phyloP scores from a whole-genome alignment of 2,329 filamentous ascomycete species.

The Fusarium coicis region DNA sequence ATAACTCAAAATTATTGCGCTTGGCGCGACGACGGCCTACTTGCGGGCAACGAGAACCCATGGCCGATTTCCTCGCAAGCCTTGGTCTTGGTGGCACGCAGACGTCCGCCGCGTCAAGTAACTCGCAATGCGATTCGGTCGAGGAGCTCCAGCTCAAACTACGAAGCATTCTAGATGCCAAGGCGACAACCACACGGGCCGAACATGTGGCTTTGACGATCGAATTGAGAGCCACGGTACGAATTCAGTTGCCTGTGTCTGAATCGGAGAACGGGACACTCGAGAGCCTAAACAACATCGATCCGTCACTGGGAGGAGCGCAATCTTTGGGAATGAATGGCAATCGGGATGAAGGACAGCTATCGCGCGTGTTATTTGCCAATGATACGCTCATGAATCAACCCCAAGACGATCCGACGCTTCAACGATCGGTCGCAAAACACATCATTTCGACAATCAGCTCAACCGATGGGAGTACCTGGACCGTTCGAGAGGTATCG shows the following conservation, averaged over 20 bases:
- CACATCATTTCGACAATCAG: constrained; percentile 58
- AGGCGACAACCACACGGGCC: constrained; percentile 59
- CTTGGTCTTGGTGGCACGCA: constrained; percentile 47
- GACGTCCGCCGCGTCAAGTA: constrained; percentile 31
- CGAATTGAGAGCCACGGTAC: constrained; percentile 57
- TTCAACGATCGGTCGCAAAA: constrained; percentile 62
- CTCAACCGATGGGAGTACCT: constrained; percentile 59
- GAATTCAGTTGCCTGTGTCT: constrained; percentile 55
- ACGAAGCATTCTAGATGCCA: constrained; percentile 53
- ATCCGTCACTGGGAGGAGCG: constrained; percentile 49
- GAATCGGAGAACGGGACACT: constrained; percentile 51
- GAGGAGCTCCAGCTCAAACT: constrained; percentile 62
- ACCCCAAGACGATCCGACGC: constrained; percentile 57
- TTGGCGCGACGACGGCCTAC: constrained; percentile 16
- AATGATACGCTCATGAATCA: constrained; percentile 62
- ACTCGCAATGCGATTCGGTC: constrained; percentile 47
- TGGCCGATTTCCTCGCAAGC: constrained; percentile 54
- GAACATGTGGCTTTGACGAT: constrained; percentile 61
- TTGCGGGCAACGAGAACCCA: constrained; percentile 25
- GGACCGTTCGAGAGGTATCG: constrained; percentile 59
- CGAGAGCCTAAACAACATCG: constrained; percentile 48
- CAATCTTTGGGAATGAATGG: constrained; percentile 27
- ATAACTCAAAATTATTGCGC: constrained; percentile 28
- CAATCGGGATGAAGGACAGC: constrained; percentile 28
- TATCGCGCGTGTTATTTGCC: constrained; percentile 54